These are phyloP conservation scores for Aspergillus hiratsukae DNA, from an alignment of 2,329 filamentous ascomycete genomes.

Conservation along the genomic window DNA sequence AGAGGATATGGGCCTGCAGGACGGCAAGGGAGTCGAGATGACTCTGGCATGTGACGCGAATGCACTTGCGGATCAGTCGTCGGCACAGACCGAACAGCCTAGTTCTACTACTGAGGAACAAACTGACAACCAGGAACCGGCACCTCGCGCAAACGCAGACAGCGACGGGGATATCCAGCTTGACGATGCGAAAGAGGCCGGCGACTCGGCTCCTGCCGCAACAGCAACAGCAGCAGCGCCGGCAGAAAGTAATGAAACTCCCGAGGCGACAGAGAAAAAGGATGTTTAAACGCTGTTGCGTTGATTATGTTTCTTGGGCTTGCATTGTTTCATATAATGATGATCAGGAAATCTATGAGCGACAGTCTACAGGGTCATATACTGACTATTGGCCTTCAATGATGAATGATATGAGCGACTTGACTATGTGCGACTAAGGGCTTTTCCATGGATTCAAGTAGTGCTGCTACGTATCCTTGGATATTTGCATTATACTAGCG, in stretches of 20 bases:
- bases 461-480: background rate
- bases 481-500: background rate
- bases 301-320: background rate
- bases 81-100: background rate
- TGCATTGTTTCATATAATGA: slow-evolving; percentile 14
- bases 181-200: slow-evolving; percentile 23
- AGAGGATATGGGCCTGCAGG: slow-evolving; percentile 78
- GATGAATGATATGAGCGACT: background rate
- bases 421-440: background rate
- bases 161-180: slow-evolving; percentile 37
- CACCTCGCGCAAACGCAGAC: slow-evolving; percentile 3
- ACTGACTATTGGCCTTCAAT: background rate
- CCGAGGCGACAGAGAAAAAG: background rate
- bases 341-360: slow-evolving; percentile 9
- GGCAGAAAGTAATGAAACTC: slow-evolving; percentile 4
- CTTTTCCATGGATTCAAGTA: background rate
- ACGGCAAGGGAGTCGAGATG: slow-evolving; percentile 44
- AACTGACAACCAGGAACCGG: background rate
- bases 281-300: background rate
- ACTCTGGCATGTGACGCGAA: slow-evolving; percentile 23
- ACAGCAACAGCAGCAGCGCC: background rate
- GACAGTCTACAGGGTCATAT: background rate
- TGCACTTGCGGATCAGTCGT: slow-evolving; percentile 1
- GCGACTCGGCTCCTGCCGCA: slow-evolving; percentile 8
- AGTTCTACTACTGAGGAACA: slow-evolving; percentile 5